Evolutionary conservation across 1,284 basidiomycete genomes (phyloP), one percentile per base, ranked within the genome.

Genomic region (Rhodotorula sp.): DNA sequence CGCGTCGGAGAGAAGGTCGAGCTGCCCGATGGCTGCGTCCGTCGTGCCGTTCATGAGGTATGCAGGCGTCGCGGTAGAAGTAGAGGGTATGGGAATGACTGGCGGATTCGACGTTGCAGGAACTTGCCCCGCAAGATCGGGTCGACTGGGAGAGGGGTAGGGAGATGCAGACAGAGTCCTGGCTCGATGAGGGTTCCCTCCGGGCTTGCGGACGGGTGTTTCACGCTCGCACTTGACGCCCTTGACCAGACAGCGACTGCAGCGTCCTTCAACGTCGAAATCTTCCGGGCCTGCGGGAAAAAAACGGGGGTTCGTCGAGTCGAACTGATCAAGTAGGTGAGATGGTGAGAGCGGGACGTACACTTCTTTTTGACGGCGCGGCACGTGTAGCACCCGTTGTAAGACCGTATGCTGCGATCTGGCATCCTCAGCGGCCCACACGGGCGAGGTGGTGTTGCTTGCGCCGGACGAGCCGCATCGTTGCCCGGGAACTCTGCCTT

Each of bases 321-420:
- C 26, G 13, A 28, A 28, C 52, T 28, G 52, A 18, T 30, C 6
- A 53, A 26, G 52, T 6, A 16, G 52, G 16, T 26, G 52, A 26
- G 26, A 15, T 7, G 8, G 28, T 6, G n/a, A 37, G 31, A 34
- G 34, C 22, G 13, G n/a, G 18, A 40, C 55, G 37, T 28, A 57
- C 55, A 57, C 37, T 57, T 57, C 55, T 57, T 57, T 24, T 57
- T 57, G 34, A 57, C 44, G 24, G 37, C 55, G 24, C 55, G 34
- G 55, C 55, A 57, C 55, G 55, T 40, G 55, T 44, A 57, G 37
- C 55, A 57, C 7, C 55, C 55, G 13, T 20, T 26, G 37, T 57
- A 57, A 9, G 55, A 57, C 13, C 55, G 55, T 18, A 44, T 13
- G 16, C 40, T 44, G 40, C 40, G 40, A 13, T 44, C 40, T 44